phyloP scores from a whole-genome alignment of 257 asterid genomes.

The Anisodus tanguticus region DNA sequence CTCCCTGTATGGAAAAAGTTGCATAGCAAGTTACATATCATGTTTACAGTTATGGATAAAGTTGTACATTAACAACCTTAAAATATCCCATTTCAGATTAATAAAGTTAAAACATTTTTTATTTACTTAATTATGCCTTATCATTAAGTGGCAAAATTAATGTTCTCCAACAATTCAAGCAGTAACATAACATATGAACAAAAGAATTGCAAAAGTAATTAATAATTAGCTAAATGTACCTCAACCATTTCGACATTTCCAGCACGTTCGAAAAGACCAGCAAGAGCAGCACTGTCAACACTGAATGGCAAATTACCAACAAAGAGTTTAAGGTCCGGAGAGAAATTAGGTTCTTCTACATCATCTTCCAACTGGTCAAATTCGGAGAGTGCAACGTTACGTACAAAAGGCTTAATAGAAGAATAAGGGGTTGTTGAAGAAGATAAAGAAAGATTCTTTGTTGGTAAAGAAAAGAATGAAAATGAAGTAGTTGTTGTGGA shows the following conservation, averaged over 20 bases:
- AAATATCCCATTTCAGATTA: neutral
- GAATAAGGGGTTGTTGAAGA: conserved; percentile 14
- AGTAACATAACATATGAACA: neutral
- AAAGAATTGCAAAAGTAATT: neutral
- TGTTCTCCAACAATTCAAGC: neutral
- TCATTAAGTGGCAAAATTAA: neutral
- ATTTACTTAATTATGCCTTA: neutral
- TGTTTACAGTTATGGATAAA: neutral
- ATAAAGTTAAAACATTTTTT: neutral
- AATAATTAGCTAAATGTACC: conserved; percentile 45
- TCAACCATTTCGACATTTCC: conserved; percentile 94
- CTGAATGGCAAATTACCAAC: conserved; percentile 87
- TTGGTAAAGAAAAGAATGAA: conserved; percentile 42
- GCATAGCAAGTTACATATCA: neutral
- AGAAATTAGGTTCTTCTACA: conserved; percentile 50
- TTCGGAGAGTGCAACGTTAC: conserved; percentile 58
- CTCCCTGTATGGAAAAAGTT: neutral
- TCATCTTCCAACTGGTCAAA: conserved; percentile 43
- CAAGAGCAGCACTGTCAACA: conserved; percentile 80
- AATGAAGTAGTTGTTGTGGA: conserved; percentile 11
- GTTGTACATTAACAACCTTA: neutral
- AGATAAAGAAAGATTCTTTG: conserved; percentile 43
- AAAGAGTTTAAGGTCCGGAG: conserved; percentile 74
- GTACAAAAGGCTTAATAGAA: conserved; percentile 22
- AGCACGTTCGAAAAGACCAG: conserved; percentile 74